phyloP scores from a whole-genome alignment of 352 stramenopile species.

The Phytopythium chamaehyphon region DNA sequence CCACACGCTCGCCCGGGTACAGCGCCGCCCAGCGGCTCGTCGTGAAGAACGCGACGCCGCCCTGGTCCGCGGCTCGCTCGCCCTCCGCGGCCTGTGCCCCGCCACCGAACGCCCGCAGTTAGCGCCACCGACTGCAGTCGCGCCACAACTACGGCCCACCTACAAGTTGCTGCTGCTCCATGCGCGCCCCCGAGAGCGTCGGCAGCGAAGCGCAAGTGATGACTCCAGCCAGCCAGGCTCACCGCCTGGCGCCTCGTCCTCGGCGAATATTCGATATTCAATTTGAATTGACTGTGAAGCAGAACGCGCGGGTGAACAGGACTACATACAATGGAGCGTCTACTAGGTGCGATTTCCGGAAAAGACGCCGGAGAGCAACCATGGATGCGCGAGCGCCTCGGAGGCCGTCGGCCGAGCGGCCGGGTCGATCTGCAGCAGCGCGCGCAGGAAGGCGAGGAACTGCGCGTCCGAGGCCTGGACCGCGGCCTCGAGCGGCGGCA shows the following conservation, averaged over 20 bases:
- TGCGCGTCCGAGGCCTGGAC: constrained; percentile 50
- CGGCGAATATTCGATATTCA: too few relatives aligned
- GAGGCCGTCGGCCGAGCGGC: constrained; percentile 37
- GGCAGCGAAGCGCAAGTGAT: too few relatives aligned
- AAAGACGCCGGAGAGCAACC: constrained; percentile 62
- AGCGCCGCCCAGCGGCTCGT: constrained; percentile 50
- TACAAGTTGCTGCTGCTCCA: constrained; percentile 1
- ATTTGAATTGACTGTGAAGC: too few relatives aligned
- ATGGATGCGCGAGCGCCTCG: constrained; percentile 58
- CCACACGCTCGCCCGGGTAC: constrained; percentile 52
- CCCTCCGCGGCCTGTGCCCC: not conserved
- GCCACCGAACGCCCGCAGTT: not conserved
- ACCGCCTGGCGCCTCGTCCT: too few relatives aligned
- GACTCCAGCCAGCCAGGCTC: too few relatives aligned
- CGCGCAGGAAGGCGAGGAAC: constrained; percentile 66
- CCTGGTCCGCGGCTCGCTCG: not conserved
- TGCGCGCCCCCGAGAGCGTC: not conserved
- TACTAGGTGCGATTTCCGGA: constrained; percentile 41
- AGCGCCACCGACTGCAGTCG: too few relatives aligned
- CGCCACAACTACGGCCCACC: too few relatives aligned
- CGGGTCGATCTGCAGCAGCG: constrained; percentile 70
- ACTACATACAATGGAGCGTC: not conserved
- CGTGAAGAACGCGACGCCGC: constrained; percentile 25
- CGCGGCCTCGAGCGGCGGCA: constrained; percentile 49
- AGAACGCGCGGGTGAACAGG: too few relatives aligned